Base-by-base conservation (phyloP, 2,329 filamentous ascomycete species). In the Cytospora leucostoma region DNA sequence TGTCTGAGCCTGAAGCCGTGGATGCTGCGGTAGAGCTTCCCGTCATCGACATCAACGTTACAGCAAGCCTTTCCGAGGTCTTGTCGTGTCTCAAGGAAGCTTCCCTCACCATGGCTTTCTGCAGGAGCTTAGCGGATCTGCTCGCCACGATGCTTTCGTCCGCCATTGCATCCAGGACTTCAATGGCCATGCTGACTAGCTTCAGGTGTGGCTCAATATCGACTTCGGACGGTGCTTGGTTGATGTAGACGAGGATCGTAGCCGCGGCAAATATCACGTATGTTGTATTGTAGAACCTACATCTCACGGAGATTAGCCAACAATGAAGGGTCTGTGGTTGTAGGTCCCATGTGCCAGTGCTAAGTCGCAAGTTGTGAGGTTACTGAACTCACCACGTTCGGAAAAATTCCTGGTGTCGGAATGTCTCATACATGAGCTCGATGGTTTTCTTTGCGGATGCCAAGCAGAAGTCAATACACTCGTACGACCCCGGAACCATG, bases 221-320 rank as follows among this genome's bases (percentile, higher is more conserved):
- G 7, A 51, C 51, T 47, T 70, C 67, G 13, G 59, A 62, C 2
- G 68, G 61, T 47, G 70, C 68, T 38, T 70, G 68, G 21, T 66
- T 69, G 47, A 68, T 70, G 65, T 72, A 72, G 3, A 72, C 68
- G 12, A 73, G 66, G 37, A 72, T 69, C 37, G 72, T 68, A 19
- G 71, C 71, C 12, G 71, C 69, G 4, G 71, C 70, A 44, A 73
- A 73, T 19, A 70, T 67, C 1, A 68, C 70, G 59, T 73, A 73
- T 10, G 71, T 73, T 2, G 71, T 72, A 57, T 73, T 73, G 60
- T 72, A 72, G 59, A 71, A 73, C 71, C 71, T 72, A 7, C 19
- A 17, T 2, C 12, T 13, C 40, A 13, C 8, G 15, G 21, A 2
- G n/a, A 6, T 32, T 21, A 49, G 58, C 17, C 12, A 33, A 19